Conservation (phyloP, 2,329 filamentous ascomycete species). For the Ceratocystis variospora region DNA sequence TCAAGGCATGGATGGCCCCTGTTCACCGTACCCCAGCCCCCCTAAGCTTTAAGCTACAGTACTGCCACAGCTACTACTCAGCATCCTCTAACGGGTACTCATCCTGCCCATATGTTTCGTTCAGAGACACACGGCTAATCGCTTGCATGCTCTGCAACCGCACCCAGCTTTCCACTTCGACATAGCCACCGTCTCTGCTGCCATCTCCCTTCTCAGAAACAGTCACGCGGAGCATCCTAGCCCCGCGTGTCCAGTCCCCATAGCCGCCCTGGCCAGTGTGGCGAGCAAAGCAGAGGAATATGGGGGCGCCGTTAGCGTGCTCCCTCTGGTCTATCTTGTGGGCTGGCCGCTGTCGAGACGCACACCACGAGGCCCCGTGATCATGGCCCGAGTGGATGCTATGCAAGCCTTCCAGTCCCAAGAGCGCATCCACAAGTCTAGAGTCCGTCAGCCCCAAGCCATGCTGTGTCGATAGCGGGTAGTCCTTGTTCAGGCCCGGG, state of each 20-base stretch:
- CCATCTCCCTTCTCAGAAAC: constrained; percentile 22
- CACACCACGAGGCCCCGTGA: constrained; percentile 38
- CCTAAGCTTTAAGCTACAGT: not conserved
- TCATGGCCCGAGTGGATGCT: constrained; percentile 44
- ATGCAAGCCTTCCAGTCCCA: constrained; percentile 33
- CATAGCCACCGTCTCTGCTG: constrained; percentile 24
- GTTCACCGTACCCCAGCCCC: not conserved
- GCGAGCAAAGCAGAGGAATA: constrained; percentile 44
- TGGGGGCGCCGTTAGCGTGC: constrained; percentile 23
- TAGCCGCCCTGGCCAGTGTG: constrained; percentile 60
- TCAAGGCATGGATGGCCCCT: too few relatives aligned
- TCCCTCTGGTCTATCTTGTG: constrained; percentile 29
- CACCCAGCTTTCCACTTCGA: constrained; percentile 43
- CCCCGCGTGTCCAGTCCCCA: constrained; percentile 48
- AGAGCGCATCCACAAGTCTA: constrained; percentile 39
- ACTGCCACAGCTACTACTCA: not conserved
- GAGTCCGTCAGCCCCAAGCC: constrained; percentile 29
- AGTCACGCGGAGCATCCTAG: constrained; percentile 34
- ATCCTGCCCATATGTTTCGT: constrained; percentile 45
- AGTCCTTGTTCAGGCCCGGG: constrained; percentile 24
- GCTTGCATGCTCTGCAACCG: constrained; percentile 42
- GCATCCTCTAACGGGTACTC: constrained; percentile 30
- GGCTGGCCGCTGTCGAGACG: not conserved
- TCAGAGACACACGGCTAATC: constrained; percentile 41
- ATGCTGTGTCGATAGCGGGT: constrained; percentile 25